Evolutionary conservation across 2,329 filamentous ascomycete genomes (phyloP).

Genomic region (Hypoxylon sp.): DNA sequence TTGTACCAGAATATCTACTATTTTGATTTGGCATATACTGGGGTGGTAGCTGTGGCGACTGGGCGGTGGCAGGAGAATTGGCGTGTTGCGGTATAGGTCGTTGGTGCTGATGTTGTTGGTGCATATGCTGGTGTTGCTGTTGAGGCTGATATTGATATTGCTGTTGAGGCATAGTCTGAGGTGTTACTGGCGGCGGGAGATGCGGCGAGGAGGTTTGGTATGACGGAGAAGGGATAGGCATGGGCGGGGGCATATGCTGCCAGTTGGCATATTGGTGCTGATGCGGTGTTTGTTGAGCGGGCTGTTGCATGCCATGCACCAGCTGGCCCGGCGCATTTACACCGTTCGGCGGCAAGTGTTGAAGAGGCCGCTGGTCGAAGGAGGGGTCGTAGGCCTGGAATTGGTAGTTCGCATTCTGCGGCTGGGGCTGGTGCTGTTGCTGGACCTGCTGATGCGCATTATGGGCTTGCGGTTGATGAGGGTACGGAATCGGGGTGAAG

Average conservation of each 20-base stretch:
- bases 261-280: conserved; percentile 52
- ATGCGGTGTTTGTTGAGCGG: conserved; percentile 57
- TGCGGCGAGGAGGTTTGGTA: conserved; percentile 34
- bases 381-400: conserved; percentile 53
- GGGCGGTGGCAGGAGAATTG: conserved; percentile 49
- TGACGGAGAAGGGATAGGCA: conserved; percentile 64
- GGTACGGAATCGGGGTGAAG: conserved; percentile 43
- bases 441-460: conserved; percentile 45
- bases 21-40: conserved; percentile 46
- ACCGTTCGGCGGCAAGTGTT: conserved; percentile 43
- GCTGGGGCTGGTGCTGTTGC: conserved; percentile 40
- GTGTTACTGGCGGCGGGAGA: conserved; percentile 16
- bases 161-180: conserved; percentile 26
- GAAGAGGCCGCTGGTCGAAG: conserved; percentile 51
- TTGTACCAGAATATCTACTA: conserved; percentile 43
- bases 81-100: conserved; percentile 43
- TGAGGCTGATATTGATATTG: conserved; percentile 44
- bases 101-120: conserved; percentile 38
- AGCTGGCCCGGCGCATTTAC: conserved; percentile 41
- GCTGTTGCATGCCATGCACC: conserved; percentile 56
- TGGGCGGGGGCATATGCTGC: conserved; percentile 51
- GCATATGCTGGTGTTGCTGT: conserved; percentile 7
- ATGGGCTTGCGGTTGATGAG: conserved; percentile 49
- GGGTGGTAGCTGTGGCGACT: conserved; percentile 50
- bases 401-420: conserved; percentile 51